Evolutionary conservation across 768 basidiomycete species (phyloP), one percentile per base, ranked within the genome.

Genomic region (Naematelia encephala): DNA sequence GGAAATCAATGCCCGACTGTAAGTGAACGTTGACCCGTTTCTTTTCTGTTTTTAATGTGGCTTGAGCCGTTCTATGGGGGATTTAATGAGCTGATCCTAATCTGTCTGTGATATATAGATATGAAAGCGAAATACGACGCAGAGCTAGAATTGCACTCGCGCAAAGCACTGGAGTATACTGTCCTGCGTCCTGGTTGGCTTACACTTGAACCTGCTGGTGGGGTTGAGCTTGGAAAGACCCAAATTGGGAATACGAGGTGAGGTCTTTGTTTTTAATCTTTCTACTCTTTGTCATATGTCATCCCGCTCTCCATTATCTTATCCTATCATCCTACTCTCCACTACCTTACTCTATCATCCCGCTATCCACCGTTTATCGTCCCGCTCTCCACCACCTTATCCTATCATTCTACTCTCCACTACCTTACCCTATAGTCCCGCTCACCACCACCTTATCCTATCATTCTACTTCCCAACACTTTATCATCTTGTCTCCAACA

Each of bases 111-210:
- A 4, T 4, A n/a, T 3, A 34, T 29, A 75, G 74, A 80, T 58
- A 67, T 79, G 61, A 62, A 79, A 34, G 79, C 77, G 53, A 82
- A 83, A 61, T 78, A 79, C 56, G 73, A 78, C 27, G 82, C 81
- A 2, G 80, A 82, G 68, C 70, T 77, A 49, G 72, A 81, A 62
- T 73, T 82, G 30, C 73, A 72, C 47, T 56, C 78, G 55, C 82
- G 86, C 22, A 81, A 80, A 19, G 73, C 81, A 0, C 85, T 88
- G 78, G 81, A 83, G 53, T 87, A 83, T 84, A 84, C 84, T 2
- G 85, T 87, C 34, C 73, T 88, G 28, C 83, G 86, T 8, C 86
- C 87, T n/a, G 84, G 84, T n/a, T 65, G 64, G 1, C 72, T 88
- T n/a, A 80, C 73, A 0, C 79, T 85, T 51, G 78, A 80, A 1